Base-by-base conservation (phyloP, 352 stramenopile genomes). In the Ophiocytium majus region DNA sequence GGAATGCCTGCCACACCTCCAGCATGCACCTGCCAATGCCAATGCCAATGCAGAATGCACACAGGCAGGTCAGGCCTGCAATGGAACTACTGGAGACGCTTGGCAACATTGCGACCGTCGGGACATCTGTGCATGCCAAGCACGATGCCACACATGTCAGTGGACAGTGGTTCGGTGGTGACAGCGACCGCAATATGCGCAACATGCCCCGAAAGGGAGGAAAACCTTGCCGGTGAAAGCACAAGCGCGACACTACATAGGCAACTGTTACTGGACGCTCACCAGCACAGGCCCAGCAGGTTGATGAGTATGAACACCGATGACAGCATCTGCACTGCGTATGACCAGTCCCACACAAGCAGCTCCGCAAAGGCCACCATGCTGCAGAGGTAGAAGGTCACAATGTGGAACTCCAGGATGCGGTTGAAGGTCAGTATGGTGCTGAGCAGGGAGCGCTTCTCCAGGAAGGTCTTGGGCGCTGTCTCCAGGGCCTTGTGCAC, bases 351-450 rank as follows among this genome's bases (percentile, higher is more conserved):
- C 91, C 97, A 95, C 34, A 98, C 93, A 78, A 98, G 92, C 80
- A 98, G 93, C 43, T 91, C 91, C 1, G 91, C 91, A 81, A 99
- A 98, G 23, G 95, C 95, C 28, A 98, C 84, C 1, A 95, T 92
- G 10, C 91, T 93, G 31, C 98, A 90, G 19, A 99, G 92, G 85
- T 98, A 97, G 91, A 99, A 99, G 10, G 95, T 94, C 33, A 98
- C 91, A 74, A 99, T 94, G 89, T 99, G 96, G 91, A 98, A 99
- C 88, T 98, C 97, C 75, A 99, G 94, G 71, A 99, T 94, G 31
- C 97, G 94, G 81, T 93, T 94, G 86, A 99, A 95, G 9, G 95
- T 95, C 50, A 98, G 94, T 43, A 99, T 91, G 19, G 95, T 94
- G 50, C 96, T 93, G 1, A 99, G 91, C 95, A 97, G 98, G 50